Evolutionary conservation across 2,329 filamentous ascomycete species (phyloP), one percentile per base, ranked within the genome.

Genomic region (Leptographium radiaticola): DNA sequence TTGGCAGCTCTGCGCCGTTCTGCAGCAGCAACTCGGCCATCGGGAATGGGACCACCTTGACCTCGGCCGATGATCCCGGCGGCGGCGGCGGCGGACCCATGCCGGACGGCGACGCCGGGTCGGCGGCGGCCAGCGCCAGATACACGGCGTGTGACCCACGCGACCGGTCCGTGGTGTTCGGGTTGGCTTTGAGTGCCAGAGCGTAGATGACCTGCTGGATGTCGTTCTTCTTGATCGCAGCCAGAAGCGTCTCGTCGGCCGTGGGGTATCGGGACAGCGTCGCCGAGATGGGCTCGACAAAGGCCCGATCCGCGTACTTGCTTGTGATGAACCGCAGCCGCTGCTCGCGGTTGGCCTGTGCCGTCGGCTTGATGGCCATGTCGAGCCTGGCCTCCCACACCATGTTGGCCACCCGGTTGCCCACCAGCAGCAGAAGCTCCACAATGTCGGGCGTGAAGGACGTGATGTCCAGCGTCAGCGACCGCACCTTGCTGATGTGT

Each of bases 391-490:
- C 84, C 71, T 98, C 93, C 89, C 90, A 98, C 20, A 98, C 77
- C 84, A 91, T 91, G 68, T 98, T 98, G 62, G 90, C 93, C 51
- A 96, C 83, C 51, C 90, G 82, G 66, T 98, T 98, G 58, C 94
- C 94, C 58, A 98, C 83, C 55, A 91, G 83, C 55, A 96, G 75
- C 44, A 98, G 77, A 49, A 98, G 78, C 65, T 98, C 94, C 66
- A 98, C 86, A 66, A 97, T 95, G 73, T 98, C 94, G 62, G 87
- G 85, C 4, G 93, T 97, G 67, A 98, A 98, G 0, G 90, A 96
- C 53, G 87, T 90, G 60, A 94, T 94, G 65, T 98, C 93, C 44
- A 98, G 77, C 0, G 93, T 98, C 44, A 98, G 77, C 13, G 93
- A 97, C 53, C 93, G 86, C 43, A 98, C 83, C 71, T 98, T 98